phyloP scores from a whole-genome alignment of 2,329 filamentous ascomycete species.

The Hypoxylon sp. region DNA sequence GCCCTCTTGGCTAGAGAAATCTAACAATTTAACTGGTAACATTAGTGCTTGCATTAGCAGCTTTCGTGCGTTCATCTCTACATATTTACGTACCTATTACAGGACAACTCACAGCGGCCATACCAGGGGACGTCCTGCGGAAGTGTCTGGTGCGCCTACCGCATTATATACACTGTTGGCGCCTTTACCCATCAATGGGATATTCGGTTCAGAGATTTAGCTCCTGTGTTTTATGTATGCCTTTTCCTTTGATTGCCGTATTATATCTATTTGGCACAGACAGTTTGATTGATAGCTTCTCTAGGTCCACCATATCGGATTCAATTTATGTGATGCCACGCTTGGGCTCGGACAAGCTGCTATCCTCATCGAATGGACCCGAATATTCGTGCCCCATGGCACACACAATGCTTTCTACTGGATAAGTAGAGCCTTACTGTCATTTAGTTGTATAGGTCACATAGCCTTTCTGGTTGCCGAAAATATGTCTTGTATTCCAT shows the following conservation, averaged over 20 bases:
- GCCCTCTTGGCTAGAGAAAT: neutral
- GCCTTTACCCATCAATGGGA: neutral
- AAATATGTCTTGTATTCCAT: neutral
- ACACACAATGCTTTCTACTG: constrained; percentile 3
- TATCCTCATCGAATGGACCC: constrained; percentile 1
- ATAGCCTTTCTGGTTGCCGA: neutral
- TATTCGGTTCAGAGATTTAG: neutral
- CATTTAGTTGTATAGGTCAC: neutral
- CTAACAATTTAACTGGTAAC: neutral
- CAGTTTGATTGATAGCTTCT: no score
- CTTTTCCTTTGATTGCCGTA: no score
- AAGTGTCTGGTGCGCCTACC: no score
- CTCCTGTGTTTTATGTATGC: neutral
- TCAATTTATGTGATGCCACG: neutral
- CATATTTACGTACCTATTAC: neutral
- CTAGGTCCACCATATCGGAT: neutral
- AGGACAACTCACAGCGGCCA: no score
- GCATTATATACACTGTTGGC: no score
- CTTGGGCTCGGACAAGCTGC: neutral
- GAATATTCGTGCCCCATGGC: neutral
- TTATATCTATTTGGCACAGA: no score
- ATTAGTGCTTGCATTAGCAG: neutral
- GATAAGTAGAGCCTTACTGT: neutral
- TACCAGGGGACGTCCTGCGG: no score
- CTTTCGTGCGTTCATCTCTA: neutral